Conservation (phyloP, 805 yeast species). For the Saturnispora galanensis region DNA sequence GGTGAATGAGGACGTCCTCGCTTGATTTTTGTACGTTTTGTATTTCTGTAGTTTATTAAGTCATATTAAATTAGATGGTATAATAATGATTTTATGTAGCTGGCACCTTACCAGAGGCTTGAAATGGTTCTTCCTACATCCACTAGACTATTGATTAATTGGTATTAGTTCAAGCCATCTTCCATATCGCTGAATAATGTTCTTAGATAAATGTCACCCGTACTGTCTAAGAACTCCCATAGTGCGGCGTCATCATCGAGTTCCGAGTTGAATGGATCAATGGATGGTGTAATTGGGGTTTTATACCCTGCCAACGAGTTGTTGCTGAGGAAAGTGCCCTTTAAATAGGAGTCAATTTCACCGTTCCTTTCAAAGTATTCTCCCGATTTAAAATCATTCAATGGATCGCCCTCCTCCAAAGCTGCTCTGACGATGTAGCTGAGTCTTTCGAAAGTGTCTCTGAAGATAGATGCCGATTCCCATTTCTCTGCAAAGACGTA, state of each 20-base stretch:
- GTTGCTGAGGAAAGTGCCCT: neutral
- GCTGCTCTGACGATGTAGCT: constrained; percentile 11
- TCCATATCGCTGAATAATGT: constrained; percentile 26
- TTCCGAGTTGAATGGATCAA: constrained; percentile 2
- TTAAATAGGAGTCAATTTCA: constrained; percentile 12
- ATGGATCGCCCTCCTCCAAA: constrained; percentile 2
- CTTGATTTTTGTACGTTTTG: constrained; percentile 6
- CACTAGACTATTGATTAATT: neutral
- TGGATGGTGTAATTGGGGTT: constrained; percentile 1
- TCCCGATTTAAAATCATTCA: constrained; percentile 2
- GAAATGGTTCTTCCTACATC: too few species aligned
- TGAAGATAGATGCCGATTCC: constrained; percentile 19
- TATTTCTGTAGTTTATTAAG: neutral
- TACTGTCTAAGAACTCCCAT: constrained; percentile 26
- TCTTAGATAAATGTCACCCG: constrained; percentile 24
- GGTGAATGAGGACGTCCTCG: constrained; percentile 52
- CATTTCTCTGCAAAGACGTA: constrained; percentile 25
- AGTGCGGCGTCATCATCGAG: constrained; percentile 12
- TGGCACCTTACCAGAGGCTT: too few species aligned
- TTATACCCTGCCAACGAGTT: neutral
- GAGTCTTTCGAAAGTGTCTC: constrained; percentile 24
- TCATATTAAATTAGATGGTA: neutral
- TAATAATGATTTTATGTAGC: neutral
- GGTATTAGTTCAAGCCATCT: constrained; percentile 8
- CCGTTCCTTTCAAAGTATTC: constrained; percentile 13